Conservation (phyloP, 176 grass and related monocot species). For the Avena sativa region DNA sequence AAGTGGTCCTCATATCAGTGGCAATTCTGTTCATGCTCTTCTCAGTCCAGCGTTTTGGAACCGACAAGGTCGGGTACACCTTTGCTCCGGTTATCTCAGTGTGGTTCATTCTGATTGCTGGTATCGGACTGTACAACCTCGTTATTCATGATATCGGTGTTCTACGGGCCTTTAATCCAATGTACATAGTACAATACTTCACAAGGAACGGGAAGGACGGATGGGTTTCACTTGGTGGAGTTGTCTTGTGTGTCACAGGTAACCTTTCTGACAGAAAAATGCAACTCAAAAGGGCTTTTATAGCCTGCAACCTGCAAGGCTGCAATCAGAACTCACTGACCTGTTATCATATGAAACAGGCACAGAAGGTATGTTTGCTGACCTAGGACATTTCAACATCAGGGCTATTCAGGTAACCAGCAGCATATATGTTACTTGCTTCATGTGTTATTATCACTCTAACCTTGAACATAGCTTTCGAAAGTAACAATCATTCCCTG, state of each 20-base stretch:
- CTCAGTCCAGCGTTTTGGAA: constrained; percentile 69
- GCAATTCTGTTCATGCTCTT: constrained; percentile 71
- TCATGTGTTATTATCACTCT: not conserved
- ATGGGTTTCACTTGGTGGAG: constrained; percentile 82
- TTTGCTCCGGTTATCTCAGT: constrained; percentile 72
- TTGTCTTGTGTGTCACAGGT: constrained; percentile 84
- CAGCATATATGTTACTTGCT: not conserved
- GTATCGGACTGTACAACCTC: constrained; percentile 64
- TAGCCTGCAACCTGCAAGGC: not conserved
- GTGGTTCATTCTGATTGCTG: constrained; percentile 71
- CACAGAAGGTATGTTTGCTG: constrained; percentile 85
- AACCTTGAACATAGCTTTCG: constrained; percentile 2
- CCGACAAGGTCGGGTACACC: constrained; percentile 85
- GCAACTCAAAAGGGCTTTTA: constrained; percentile 15
- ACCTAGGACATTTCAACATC: constrained; percentile 85
- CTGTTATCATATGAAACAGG: constrained; percentile 49
- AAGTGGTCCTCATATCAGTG: constrained; percentile 63
- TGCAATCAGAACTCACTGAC: constrained; percentile 26
- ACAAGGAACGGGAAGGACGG: constrained; percentile 60
- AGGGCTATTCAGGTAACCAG: constrained; percentile 62
- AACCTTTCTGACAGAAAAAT: not conserved
- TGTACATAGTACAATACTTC: constrained; percentile 73
- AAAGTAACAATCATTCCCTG: not conserved
- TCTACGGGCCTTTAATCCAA: constrained; percentile 71
- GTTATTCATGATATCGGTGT: constrained; percentile 55